A percentile compares a stretch with the other conserved stretches of the same genome.
These are phyloP conservation scores for Sequoia sempervirens DNA, from an alignment of 75 land plant genomes.

Conservation along the genomic window DNA sequence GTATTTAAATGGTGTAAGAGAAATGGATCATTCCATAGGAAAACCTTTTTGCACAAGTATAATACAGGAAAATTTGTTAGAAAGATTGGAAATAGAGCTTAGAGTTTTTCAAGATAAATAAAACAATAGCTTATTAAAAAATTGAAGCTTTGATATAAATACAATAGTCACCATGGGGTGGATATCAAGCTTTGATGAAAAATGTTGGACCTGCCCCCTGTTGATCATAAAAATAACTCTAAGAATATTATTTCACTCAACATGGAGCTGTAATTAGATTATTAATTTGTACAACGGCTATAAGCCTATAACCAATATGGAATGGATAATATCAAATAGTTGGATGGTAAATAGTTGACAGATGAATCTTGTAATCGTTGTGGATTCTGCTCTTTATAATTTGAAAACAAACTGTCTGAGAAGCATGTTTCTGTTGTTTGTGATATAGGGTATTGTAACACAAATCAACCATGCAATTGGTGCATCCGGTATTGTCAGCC, in stretches of 20 bases:
- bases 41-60: too few species aligned
- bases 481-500: slow-evolving; percentile 48
- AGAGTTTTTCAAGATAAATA: too few species aligned
- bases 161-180: not conserved
- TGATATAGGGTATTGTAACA: slow-evolving; percentile 35
- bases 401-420: not conserved
- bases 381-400: slow-evolving; percentile 5
- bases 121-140: not conserved
- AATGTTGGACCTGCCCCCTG: too few species aligned
- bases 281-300: too few species aligned
- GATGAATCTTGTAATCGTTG: not conserved
- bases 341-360: not conserved
- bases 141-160: too few species aligned
- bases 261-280: too few species aligned
- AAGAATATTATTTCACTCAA: too few species aligned
- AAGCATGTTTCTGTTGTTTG: slow-evolving; percentile 6
- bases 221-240: too few species aligned
- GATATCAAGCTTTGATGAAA: not conserved
- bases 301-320: not conserved
- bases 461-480: slow-evolving; percentile 59
- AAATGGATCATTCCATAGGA: too few species aligned
- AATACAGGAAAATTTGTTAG: not conserved
- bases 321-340: not conserved
- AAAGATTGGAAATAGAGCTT: not conserved
- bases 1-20: not conserved